Evolutionary conservation across 495 filamentous ascomycete species (phyloP).

Genomic region (Ascobolus immersus): DNA sequence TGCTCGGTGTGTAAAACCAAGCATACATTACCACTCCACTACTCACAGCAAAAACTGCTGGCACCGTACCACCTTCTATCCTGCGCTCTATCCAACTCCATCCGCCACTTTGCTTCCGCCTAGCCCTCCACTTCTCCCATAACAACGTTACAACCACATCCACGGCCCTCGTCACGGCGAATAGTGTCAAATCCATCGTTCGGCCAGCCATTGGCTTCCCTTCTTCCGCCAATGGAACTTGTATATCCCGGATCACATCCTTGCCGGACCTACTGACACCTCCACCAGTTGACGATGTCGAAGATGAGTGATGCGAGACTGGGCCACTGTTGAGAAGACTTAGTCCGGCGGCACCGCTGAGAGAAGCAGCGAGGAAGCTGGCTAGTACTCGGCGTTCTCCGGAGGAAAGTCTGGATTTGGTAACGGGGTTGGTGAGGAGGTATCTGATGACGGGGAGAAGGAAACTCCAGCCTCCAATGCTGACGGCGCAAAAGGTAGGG

Average conservation of each 20-base stretch:
- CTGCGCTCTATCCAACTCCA: conserved; percentile 28
- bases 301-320: conserved; percentile 11
- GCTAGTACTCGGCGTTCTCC: neutral
- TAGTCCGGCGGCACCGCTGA: neutral
- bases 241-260: too few relatives aligned
- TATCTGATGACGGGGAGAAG: conserved; percentile 24
- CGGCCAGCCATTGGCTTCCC: conserved; percentile 33
- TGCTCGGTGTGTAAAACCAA: conserved; percentile 15
- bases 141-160: conserved; percentile 42
- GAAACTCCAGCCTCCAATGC: conserved; percentile 53
- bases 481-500: conserved; percentile 52
- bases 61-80: conserved; percentile 32
- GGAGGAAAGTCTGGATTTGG: neutral
- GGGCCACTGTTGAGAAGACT: neutral
- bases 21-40: conserved; percentile 51
- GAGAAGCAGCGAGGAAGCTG: neutral
- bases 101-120: conserved; percentile 17
- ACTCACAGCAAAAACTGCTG: conserved; percentile 49
- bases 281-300: conserved; percentile 9
- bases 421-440: conserved; percentile 1
- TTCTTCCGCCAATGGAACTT: conserved; percentile 13
- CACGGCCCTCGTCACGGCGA: conserved; percentile 46
- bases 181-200: conserved; percentile 69
- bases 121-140: conserved; percentile 29
- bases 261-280: too few relatives aligned